A percentile compares a stretch with the other conserved stretches of the same genome.
These are phyloP conservation scores for Rosellinia necatrix DNA, from an alignment of 2,329 filamentous ascomycete species.

Conservation along the genomic window DNA sequence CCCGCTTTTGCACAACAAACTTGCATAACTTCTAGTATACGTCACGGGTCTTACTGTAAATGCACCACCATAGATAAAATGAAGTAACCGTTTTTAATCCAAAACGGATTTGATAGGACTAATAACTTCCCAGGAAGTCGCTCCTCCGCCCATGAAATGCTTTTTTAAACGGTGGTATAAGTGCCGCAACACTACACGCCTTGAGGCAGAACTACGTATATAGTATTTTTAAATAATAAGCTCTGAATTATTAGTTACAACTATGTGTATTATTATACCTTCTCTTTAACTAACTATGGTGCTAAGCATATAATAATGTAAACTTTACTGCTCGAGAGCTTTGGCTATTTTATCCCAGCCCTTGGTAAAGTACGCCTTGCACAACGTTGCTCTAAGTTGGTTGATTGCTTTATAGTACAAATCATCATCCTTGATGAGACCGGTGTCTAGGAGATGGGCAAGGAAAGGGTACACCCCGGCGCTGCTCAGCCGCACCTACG, in stretches of 20 bases:
- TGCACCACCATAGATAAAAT: background rate
- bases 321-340: background rate
- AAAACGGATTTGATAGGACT: background rate
- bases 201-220: no score
- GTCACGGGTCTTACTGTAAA: background rate
- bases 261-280: no score
- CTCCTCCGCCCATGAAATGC: no score
- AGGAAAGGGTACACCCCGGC: slow-evolving; percentile 7
- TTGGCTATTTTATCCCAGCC: background rate
- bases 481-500: background rate
- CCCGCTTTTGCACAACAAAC: background rate
- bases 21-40: background rate
- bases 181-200: no score
- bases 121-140: background rate
- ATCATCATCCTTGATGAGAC: background rate
- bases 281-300: no score
- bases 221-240: no score
- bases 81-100: background rate
- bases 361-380: background rate
- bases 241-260: no score
- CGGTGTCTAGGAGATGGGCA: background rate
- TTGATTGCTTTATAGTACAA: background rate
- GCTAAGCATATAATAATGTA: no score
- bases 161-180: no score
- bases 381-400: background rate